phyloP scores from a whole-genome alignment of 2,329 filamentous ascomycete species.

The Oidium heveae region DNA sequence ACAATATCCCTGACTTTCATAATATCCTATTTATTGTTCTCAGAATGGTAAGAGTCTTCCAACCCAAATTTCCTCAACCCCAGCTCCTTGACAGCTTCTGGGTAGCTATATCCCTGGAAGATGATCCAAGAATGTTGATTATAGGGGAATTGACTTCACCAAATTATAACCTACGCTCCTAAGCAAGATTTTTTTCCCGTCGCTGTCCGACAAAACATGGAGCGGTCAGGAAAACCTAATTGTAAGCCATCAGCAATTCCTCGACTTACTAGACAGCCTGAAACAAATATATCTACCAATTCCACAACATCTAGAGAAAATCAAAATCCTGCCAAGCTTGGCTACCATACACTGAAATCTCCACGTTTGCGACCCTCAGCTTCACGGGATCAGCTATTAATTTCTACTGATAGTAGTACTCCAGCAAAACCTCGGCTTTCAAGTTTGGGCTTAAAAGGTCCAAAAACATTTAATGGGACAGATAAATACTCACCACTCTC shows the following conservation, averaged over 20 bases:
- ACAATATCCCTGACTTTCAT: no score
- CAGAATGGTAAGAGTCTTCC: no score
- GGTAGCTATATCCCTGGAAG: not conserved
- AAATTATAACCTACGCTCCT: not conserved
- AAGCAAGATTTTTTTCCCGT: not conserved
- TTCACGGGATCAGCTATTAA: constrained; percentile 6
- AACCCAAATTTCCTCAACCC: no score
- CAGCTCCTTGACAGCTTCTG: no score
- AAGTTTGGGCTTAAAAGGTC: not conserved
- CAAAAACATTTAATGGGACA: not conserved
- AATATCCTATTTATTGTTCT: no score
- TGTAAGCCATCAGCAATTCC: constrained; percentile 17
- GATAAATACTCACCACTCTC: not conserved
- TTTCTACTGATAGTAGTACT: not conserved
- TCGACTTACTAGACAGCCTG: constrained; percentile 26
- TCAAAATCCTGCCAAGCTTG: constrained; percentile 14
- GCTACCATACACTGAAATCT: constrained; percentile 4
- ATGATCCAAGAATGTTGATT: not conserved
- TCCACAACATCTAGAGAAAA: constrained; percentile 22
- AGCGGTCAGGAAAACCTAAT: constrained; percentile 5
- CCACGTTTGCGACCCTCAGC: constrained; percentile 10
- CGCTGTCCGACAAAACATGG: constrained; percentile 6
- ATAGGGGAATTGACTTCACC: not conserved
- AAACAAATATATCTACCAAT: constrained; percentile 18
- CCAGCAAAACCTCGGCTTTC: not conserved